These are phyloP conservation scores for Ampelocalamus luodianensis DNA, from an alignment of 176 grass and related monocot genomes.

Conservation along the genomic window DNA sequence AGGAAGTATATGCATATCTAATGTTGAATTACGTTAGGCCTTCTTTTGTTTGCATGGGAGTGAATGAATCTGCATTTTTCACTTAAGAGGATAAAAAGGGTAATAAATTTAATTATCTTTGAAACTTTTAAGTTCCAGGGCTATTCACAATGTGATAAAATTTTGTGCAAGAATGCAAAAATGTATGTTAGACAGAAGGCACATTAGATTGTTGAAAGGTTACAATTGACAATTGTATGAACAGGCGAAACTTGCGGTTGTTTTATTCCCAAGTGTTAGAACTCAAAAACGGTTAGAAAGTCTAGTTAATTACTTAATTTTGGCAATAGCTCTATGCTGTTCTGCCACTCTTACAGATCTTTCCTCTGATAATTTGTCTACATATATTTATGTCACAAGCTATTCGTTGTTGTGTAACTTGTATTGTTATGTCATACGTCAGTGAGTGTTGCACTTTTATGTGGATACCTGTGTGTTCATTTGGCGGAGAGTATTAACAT, in stretches of 20 bases:
- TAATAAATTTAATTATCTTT: neutral
- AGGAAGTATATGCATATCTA: neutral
- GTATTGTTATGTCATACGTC: neutral
- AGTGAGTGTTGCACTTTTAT: neutral
- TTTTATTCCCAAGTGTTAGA: neutral
- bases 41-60: neutral
- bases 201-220: neutral
- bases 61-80: conserved; percentile 8
- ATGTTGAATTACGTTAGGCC: neutral
- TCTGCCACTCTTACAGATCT: neutral
- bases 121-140: neutral
- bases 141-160: neutral
- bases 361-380: neutral
- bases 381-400: neutral
- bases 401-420: too few species aligned
- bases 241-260: neutral
- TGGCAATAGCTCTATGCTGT: neutral
- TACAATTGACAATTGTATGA: neutral
- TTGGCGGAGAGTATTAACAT: neutral
- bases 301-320: conserved; percentile 16
- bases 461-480: conserved; percentile 7
- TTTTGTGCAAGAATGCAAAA: conserved; percentile 3
- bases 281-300: neutral
- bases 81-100: neutral
- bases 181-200: neutral